Percentiles rank a stretch among this genome's conserved stretches.
These are phyloP conservation scores for Schizothecium vesticola DNA, from an alignment of 495 filamentous ascomycete species.

Conservation along the genomic window DNA sequence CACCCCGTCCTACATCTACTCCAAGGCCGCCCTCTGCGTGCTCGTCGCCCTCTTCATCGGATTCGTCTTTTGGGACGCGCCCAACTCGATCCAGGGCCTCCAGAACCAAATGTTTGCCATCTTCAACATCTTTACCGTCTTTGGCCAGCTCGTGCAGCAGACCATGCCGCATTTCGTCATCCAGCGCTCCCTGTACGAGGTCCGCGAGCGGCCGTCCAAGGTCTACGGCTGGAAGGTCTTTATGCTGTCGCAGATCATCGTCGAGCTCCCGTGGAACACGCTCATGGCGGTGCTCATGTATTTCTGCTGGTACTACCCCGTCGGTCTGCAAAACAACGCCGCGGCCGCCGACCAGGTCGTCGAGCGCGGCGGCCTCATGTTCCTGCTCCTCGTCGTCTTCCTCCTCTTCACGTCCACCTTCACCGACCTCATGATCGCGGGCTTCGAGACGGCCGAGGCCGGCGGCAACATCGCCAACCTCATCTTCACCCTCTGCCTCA, in stretches of 20 bases:
- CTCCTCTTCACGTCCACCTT: conserved; percentile 67
- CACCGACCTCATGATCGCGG: conserved; percentile 62
- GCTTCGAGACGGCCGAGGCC: conserved; percentile 59
- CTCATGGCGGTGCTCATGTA: conserved; percentile 64
- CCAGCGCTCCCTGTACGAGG: conserved; percentile 76
- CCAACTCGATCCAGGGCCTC: conserved; percentile 67
- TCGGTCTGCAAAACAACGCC: conserved; percentile 70
- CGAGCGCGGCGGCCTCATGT: conserved; percentile 62
- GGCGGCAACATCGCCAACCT: conserved; percentile 62
- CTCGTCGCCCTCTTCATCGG: conserved; percentile 72
- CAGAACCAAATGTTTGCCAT: conserved; percentile 86
- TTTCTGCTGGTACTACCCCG: conserved; percentile 76
- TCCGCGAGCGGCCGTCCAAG: conserved; percentile 78
- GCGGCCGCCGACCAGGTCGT: conserved; percentile 48
- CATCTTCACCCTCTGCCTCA: conserved; percentile 60
- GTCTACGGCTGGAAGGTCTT: conserved; percentile 80
- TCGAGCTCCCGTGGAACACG: conserved; percentile 71
- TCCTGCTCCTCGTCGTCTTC: conserved; percentile 59
- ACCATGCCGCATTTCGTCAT: conserved; percentile 81
- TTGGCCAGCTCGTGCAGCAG: conserved; percentile 70
- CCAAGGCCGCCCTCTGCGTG: conserved; percentile 54
- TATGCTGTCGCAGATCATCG: conserved; percentile 70
- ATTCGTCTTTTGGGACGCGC: conserved; percentile 76
- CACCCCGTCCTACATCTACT: conserved; percentile 79
- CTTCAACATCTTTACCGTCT: conserved; percentile 76